Percentiles rank a stretch among this genome's conserved stretches.
Evolutionary conservation across 176 grass and related monocot genomes (phyloP).

Genomic region (Elymus sibiricus): DNA sequence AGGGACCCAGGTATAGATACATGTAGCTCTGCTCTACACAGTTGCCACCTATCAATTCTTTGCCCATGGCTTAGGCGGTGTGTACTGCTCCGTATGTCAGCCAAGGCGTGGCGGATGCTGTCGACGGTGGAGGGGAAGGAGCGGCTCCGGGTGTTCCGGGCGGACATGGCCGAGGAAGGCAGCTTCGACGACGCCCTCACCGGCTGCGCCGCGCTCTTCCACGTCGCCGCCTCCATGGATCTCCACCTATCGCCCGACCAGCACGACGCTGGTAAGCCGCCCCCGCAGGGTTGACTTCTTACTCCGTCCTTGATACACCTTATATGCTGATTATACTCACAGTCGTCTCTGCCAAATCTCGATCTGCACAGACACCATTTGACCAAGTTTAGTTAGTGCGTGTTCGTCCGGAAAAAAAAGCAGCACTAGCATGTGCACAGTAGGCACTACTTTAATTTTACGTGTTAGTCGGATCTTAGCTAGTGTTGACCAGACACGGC

Average conservation of each 20-base stretch:
- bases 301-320: neutral
- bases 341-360: neutral
- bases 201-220: conserved; percentile 56
- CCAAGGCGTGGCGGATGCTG: conserved; percentile 52
- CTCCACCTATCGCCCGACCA: conserved; percentile 41
- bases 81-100: neutral
- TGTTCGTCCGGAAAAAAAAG: neutral
- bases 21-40: neutral
- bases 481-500: neutral
- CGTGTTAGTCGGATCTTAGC: neutral
- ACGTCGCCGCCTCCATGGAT: conserved; percentile 92
- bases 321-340: neutral
- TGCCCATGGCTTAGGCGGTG: neutral
- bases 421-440: too few species aligned
- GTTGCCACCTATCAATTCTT: neutral
- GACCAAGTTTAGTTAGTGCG: neutral
- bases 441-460: too few species aligned
- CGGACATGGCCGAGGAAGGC: conserved; percentile 72
- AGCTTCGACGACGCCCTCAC: conserved; percentile 67
- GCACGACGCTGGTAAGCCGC: conserved; percentile 44
- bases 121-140: conserved; percentile 25
- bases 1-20: conserved; percentile 50
- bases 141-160: conserved; percentile 53
- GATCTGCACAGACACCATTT: neutral
- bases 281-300: neutral